A percentile compares a stretch with the other conserved stretches of the same genome.
phyloP scores from a whole-genome alignment of 78 protist species.

The Guillardia theta region DNA sequence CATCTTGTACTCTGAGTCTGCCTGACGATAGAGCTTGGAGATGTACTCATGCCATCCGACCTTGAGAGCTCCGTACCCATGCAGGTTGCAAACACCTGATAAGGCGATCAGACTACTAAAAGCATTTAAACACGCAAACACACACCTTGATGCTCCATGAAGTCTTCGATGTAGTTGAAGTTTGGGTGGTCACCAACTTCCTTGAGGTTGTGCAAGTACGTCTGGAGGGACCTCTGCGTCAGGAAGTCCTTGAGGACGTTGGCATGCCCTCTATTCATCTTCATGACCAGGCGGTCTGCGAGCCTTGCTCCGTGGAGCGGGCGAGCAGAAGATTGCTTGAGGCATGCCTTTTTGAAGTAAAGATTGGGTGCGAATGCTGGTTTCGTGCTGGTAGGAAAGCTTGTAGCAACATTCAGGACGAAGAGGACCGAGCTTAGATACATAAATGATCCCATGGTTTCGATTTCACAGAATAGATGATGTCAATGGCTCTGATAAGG shows the following conservation, averaged over 20 bases:
- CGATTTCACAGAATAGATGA: too few relatives aligned
- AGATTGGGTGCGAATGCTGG: too few relatives aligned
- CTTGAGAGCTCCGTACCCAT: background rate
- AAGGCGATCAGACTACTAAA: background rate
- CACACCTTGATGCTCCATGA: background rate
- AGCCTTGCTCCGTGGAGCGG: too few relatives aligned
- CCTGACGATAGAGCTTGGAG: background rate
- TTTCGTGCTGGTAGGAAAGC: too few relatives aligned
- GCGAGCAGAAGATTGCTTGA: too few relatives aligned
- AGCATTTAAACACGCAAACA: background rate
- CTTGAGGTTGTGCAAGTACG: background rate
- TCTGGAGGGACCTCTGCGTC: conserved; percentile 18
- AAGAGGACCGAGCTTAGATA: too few relatives aligned
- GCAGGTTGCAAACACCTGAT: background rate
- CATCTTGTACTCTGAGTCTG: background rate
- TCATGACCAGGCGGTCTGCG: too few relatives aligned
- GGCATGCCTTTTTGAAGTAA: too few relatives aligned
- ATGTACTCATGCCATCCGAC: background rate
- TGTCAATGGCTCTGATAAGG: too few relatives aligned
- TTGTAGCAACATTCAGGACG: too few relatives aligned
- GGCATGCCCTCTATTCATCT: too few relatives aligned
- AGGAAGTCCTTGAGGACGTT: background rate
- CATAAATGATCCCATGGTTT: too few relatives aligned
- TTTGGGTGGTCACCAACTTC: background rate
- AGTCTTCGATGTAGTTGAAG: background rate